Evolutionary conservation across 2,329 filamentous ascomycete genomes (phyloP), one percentile per base, ranked within the genome.

Genomic region (Cladosporium sp.): DNA sequence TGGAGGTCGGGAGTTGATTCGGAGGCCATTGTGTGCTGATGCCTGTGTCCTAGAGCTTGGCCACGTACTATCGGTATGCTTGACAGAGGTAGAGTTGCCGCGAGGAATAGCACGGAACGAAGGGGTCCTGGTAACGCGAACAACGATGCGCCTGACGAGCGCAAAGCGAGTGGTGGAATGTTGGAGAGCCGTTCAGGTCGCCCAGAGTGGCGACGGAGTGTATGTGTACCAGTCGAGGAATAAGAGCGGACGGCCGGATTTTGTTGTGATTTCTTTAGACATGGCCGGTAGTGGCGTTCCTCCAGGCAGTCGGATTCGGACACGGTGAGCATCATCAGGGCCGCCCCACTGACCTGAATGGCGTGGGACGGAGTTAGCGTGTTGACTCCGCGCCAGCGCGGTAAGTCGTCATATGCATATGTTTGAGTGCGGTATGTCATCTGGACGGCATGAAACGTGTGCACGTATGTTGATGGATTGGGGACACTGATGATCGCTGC

Each of bases 11-110:
- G 40, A 48, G 45, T 56, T 54, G 45, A 58, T 42, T 65, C 64
- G 1, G 68, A 68, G 9, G 70, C 64, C 70, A 73, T 72, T 56
- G 69, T 71, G 45, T 64, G 55, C 57, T 66, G 58, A 25, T 50
- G 36, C 28, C 54, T 45, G 15, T 2, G n/a, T 32, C 34, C 44
- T 49, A 22, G 4, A 28, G 25, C 20, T 17, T 42, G 32, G 15
- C 22, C 20, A 2, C 34, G 54, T 45, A 56, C 42, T 58, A 49
- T 53, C 61, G 40, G 35, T 54, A 51, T 58, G 35, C 10, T 37
- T 10, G 47, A 32, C 3, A 48, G 10, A 32, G 59, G 39, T 28
- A 40, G 34, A 13, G 51, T 19, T 17, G 57, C 51, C 25, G 59
- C 51, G 32, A 59, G 52, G 25, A 61, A 48, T 28, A 61, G 32